Evolutionary conservation across 371 early-diverging fungal species (phyloP).

Genomic region (Nematocida sp.): DNA sequence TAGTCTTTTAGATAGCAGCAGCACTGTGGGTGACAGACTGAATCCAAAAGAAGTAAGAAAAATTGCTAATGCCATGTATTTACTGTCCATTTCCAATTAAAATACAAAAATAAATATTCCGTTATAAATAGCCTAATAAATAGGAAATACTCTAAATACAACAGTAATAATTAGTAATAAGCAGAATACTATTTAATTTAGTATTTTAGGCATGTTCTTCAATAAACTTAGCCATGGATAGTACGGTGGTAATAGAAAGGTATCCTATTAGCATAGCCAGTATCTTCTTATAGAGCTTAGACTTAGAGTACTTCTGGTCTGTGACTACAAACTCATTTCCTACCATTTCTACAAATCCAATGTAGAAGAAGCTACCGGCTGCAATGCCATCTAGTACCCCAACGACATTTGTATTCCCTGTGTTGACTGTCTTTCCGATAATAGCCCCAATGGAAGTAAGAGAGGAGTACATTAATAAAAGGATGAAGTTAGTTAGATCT

Average conservation of each 20-base stretch:
- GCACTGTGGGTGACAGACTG: slow-evolving; percentile 11
- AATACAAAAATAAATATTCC: background rate
- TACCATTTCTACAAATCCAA: slow-evolving; percentile 63
- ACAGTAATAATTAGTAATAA: too few relatives aligned
- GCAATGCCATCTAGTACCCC: slow-evolving; percentile 52
- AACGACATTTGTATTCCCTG: background rate
- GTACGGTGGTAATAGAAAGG: slow-evolving; percentile 34
- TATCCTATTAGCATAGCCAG: slow-evolving; percentile 46
- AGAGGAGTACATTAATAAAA: slow-evolving; percentile 59
- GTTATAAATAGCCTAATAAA: background rate
- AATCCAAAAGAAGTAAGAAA: slow-evolving; percentile 24
- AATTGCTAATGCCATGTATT: slow-evolving; percentile 4
- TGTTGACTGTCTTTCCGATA: slow-evolving; percentile 9
- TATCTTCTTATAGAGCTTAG: slow-evolving; percentile 27
- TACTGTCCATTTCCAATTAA: too few relatives aligned
- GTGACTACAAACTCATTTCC: slow-evolving; percentile 56
- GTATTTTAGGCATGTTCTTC: slow-evolving; percentile 2
- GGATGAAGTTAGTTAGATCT: background rate
- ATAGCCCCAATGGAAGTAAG: slow-evolving; percentile 56
- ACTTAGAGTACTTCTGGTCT: slow-evolving; percentile 19
- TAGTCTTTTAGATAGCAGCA: slow-evolving; percentile 22
- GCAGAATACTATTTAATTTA: too few relatives aligned
- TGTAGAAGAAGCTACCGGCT: slow-evolving; percentile 59
- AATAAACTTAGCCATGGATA: background rate
- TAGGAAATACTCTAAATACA: too few relatives aligned